Evolutionary conservation across 768 basidiomycete species (phyloP).

Genomic region (Tricholoma saponaceum): DNA sequence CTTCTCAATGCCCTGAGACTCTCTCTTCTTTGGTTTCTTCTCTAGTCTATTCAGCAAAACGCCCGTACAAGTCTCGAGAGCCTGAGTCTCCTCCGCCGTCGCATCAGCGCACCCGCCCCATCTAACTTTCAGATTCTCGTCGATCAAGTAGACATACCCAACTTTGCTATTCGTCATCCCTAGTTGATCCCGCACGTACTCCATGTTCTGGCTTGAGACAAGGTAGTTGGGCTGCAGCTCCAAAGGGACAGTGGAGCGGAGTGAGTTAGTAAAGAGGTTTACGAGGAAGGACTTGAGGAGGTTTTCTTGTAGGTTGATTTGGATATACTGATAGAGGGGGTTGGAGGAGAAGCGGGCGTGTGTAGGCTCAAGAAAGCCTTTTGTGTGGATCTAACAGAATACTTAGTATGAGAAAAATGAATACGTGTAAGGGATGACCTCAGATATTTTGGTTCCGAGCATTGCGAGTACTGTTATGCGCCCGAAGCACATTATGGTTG

Average conservation of each 20-base stretch:
- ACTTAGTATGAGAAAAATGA: neutral
- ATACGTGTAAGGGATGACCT: conserved; percentile 44
- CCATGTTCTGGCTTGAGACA: conserved; percentile 80
- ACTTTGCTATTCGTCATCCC: conserved; percentile 88
- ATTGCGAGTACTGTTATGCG: conserved; percentile 79
- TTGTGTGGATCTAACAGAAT: conserved; percentile 64
- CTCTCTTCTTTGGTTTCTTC: conserved; percentile 18
- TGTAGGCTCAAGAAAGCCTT: conserved; percentile 62
- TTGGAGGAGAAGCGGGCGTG: conserved; percentile 47
- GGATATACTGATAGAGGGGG: conserved; percentile 67
- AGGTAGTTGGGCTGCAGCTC: conserved; percentile 69
- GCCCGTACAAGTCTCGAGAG: conserved; percentile 64
- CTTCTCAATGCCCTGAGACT: neutral
- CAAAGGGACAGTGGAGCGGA: conserved; percentile 63
- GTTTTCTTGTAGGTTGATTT: conserved; percentile 95
- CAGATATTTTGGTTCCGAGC: conserved; percentile 83
- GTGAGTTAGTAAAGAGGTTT: conserved; percentile 72
- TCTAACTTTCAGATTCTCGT: conserved; percentile 77
- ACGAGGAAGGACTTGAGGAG: conserved; percentile 88
- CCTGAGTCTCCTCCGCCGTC: conserved; percentile 62
- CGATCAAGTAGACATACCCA: conserved; percentile 90
- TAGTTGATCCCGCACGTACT: conserved; percentile 78
- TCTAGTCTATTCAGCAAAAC: conserved; percentile 62
- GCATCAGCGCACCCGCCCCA: conserved; percentile 94
- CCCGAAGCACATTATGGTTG: conserved; percentile 71